These are phyloP conservation scores for Medicago arabica DNA, from an alignment of 306 rosid genomes.

Conservation along the genomic window DNA sequence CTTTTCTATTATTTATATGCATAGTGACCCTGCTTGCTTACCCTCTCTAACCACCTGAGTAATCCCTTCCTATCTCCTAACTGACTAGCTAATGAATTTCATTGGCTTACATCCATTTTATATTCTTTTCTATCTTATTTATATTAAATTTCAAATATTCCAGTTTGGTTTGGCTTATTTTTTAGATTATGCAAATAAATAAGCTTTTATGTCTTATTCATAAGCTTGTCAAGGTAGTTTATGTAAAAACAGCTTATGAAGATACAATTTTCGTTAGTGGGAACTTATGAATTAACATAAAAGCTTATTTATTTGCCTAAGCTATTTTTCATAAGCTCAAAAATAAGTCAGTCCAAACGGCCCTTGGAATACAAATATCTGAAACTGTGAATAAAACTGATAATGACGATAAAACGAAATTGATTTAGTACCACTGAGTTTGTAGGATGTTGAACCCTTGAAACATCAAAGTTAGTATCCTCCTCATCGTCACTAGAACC, in stretches of 20 bases:
- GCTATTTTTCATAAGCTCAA: too few species aligned
- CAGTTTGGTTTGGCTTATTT: too few species aligned
- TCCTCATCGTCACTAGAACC: slow-evolving; percentile 75
- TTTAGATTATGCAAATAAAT: too few species aligned
- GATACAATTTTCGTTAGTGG: too few species aligned
- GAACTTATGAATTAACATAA: too few species aligned
- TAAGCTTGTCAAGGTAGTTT: too few species aligned
- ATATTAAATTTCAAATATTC: slow-evolving; percentile 1
- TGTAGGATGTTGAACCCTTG: slow-evolving; percentile 42
- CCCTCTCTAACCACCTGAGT: slow-evolving; percentile 12
- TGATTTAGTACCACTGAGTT: slow-evolving; percentile 55
- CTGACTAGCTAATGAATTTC: neutral
- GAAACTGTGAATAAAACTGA: neutral
- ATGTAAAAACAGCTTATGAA: too few species aligned
- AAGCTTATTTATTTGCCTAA: too few species aligned
- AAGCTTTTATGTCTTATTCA: too few species aligned
- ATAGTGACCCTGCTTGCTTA: neutral
- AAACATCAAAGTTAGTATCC: slow-evolving; percentile 45
- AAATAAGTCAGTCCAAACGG: too few species aligned
- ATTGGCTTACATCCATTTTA: slow-evolving; percentile 1
- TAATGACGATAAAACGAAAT: slow-evolving; percentile 1
- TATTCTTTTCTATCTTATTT: neutral
- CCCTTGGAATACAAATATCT: neutral
- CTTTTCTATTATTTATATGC: neutral
- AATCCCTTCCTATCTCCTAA: neutral